A percentile compares a stretch with the other conserved stretches of the same genome.
Conservation (phyloP, 1,139 yeast species). For the Hyphopichia buzzinii region DNA sequence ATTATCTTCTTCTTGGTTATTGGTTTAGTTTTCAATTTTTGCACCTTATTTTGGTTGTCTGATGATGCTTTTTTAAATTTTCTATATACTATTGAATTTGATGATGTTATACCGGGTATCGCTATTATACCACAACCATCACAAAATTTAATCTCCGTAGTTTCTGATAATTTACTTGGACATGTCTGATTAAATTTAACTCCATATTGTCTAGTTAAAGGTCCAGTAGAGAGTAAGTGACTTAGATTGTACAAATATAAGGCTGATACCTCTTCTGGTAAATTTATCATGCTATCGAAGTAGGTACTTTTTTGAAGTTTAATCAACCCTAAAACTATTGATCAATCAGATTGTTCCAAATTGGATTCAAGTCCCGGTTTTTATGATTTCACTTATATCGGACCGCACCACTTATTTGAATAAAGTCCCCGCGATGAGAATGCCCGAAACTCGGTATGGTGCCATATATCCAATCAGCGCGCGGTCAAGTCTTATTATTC, state of each 20-base stretch:
- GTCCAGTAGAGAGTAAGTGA: slow-evolving; percentile 25
- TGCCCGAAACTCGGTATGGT: slow-evolving; percentile 10
- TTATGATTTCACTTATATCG: neutral
- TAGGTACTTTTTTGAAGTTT: too few relatives aligned
- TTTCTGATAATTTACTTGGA: slow-evolving; percentile 27
- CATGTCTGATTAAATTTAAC: slow-evolving; percentile 21
- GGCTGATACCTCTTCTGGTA: slow-evolving; percentile 1
- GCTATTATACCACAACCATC: slow-evolving; percentile 41
- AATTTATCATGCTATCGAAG: too few relatives aligned
- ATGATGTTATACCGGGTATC: slow-evolving; percentile 46
- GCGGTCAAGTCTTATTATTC: slow-evolving; percentile 1
- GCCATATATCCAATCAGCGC: slow-evolving; percentile 7
- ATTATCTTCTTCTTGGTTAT: slow-evolving; percentile 2
- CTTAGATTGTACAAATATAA: slow-evolving; percentile 31
- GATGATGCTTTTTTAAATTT: too few relatives aligned
- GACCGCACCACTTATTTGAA: neutral
- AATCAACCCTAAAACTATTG: too few relatives aligned
- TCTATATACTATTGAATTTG: slow-evolving; percentile 21
- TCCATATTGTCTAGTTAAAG: slow-evolving; percentile 26
- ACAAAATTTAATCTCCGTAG: slow-evolving; percentile 36
- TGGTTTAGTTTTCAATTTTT: slow-evolving; percentile 1
- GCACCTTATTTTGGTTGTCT: slow-evolving; percentile 10
- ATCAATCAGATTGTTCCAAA: neutral
- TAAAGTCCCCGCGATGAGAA: neutral
- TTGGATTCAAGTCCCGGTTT: neutral